phyloP scores from a whole-genome alignment of 768 basidiomycete species.

The Crucibulum laeve region DNA sequence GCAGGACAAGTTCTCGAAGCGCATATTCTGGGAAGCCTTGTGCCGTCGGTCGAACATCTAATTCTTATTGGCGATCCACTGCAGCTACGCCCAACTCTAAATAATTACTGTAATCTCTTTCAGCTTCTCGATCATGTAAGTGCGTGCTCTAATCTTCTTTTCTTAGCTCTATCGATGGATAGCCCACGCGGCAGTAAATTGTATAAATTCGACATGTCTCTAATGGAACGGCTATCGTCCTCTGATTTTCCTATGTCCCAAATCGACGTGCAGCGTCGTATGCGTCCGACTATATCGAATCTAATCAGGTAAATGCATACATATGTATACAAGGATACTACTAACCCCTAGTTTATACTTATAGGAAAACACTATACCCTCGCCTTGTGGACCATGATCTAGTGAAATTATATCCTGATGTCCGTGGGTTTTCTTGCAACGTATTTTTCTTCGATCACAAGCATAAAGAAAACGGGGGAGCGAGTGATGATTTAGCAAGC shows the following conservation, averaged over 20 bases:
- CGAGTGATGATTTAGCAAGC: slow-evolving; percentile 55
- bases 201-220: slow-evolving; percentile 66
- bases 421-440: slow-evolving; percentile 60
- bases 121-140: background rate
- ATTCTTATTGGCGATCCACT: slow-evolving; percentile 80
- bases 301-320: slow-evolving; percentile 45
- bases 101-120: slow-evolving; percentile 44
- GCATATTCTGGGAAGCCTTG: slow-evolving; percentile 62
- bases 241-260: slow-evolving; percentile 62
- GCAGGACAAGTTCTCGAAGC: slow-evolving; percentile 82
- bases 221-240: slow-evolving; percentile 69
- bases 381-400: slow-evolving; percentile 51
- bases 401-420: slow-evolving; percentile 46
- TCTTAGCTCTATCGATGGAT: slow-evolving; percentile 64
- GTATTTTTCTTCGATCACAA: slow-evolving; percentile 66
- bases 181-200: slow-evolving; percentile 47
- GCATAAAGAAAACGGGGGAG: slow-evolving; percentile 55
- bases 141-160: background rate
- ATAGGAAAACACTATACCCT: slow-evolving; percentile 58
- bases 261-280: slow-evolving; percentile 69
- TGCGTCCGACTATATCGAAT: slow-evolving; percentile 67
- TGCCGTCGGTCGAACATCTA: slow-evolving; percentile 64
- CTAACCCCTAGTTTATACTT: slow-evolving; percentile 1
- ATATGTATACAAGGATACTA: background rate
- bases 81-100: slow-evolving; percentile 67